A percentile compares a stretch with the other conserved stretches of the same genome.
phyloP scores from a whole-genome alignment of 176 grass and related monocot species.

The Hsuehochloa calcarea region DNA sequence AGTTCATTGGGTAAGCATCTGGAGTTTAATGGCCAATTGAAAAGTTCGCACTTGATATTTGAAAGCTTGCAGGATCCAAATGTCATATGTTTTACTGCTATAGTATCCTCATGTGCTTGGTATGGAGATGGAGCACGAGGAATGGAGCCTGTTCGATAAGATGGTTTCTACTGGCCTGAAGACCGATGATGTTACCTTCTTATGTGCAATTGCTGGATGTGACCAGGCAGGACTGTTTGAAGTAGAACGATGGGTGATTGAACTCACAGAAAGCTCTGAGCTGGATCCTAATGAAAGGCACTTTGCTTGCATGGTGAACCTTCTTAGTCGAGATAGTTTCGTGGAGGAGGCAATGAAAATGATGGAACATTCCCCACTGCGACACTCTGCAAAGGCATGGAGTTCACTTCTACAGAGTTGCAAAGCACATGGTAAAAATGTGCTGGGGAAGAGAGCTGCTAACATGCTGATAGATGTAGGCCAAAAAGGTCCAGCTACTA shows the following conservation, averaged over 20 bases:
- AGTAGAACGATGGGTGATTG: slow-evolving; percentile 28
- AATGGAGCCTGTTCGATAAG: slow-evolving; percentile 12
- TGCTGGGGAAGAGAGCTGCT: slow-evolving; percentile 38
- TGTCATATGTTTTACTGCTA: slow-evolving; percentile 23
- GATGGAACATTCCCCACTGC: slow-evolving; percentile 23
- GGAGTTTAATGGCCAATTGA: background rate
- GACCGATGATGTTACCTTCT: slow-evolving; percentile 28
- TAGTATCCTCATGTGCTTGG: slow-evolving; percentile 8
- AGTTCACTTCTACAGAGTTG: slow-evolving; percentile 39
- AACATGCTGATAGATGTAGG: slow-evolving; percentile 33
- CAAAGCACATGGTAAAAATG: slow-evolving; percentile 30
- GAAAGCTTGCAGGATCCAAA: slow-evolving; percentile 35
- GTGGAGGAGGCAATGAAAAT: slow-evolving; percentile 35
- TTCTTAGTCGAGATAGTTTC: slow-evolving; percentile 34
- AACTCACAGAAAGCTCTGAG: slow-evolving; percentile 26
- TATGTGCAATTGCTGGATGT: slow-evolving; percentile 29
- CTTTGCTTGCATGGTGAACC: slow-evolving; percentile 47
- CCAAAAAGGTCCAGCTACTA: slow-evolving; percentile 25
- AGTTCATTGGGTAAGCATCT: no score
- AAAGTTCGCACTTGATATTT: slow-evolving; percentile 32
- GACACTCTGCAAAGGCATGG: slow-evolving; percentile 28
- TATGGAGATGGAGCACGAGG: slow-evolving; percentile 21
- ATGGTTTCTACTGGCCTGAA: slow-evolving; percentile 37
- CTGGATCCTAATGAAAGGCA: slow-evolving; percentile 38
- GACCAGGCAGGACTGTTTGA: slow-evolving; percentile 30